A percentile compares a stretch with the other conserved stretches of the same genome.
These are phyloP conservation scores for Uncinocarpus reesii DNA, from an alignment of 2,329 filamentous ascomycete species.

Conservation along the genomic window DNA sequence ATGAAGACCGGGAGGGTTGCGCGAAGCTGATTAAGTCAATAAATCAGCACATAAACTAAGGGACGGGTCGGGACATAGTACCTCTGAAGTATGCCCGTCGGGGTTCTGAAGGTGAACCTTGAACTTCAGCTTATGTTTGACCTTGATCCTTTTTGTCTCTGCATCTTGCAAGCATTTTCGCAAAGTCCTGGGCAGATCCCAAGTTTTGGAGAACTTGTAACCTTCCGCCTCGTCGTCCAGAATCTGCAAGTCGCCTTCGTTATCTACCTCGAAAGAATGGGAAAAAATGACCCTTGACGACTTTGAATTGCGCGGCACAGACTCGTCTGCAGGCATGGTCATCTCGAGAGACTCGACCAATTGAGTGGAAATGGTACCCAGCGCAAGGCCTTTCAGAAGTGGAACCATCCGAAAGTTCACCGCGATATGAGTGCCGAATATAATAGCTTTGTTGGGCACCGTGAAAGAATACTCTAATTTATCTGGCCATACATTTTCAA, in stretches of 20 bases:
- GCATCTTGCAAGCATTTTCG: conserved; percentile 81
- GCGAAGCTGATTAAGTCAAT: conserved; percentile 49
- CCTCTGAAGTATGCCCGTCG: conserved; percentile 86
- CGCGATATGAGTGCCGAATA: conserved; percentile 78
- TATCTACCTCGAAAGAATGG: conserved; percentile 59
- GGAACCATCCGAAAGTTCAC: conserved; percentile 82
- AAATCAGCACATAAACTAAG: not conserved
- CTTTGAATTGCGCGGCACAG: conserved; percentile 43
- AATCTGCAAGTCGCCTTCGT: conserved; percentile 48
- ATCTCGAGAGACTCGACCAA: conserved; percentile 70
- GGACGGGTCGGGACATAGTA: conserved; percentile 29
- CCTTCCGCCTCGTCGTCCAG: conserved; percentile 52
- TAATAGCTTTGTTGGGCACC: conserved; percentile 85
- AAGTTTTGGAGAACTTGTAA: conserved; percentile 48
- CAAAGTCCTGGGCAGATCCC: conserved; percentile 69
- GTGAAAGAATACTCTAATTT: conserved; percentile 94
- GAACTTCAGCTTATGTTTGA: conserved; percentile 85
- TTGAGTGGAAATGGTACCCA: conserved; percentile 72
- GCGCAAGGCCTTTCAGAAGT: conserved; percentile 73
- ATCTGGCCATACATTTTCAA: conserved; percentile 95
- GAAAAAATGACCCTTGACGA: conserved; percentile 55
- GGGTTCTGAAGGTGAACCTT: conserved; percentile 87
- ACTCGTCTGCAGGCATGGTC: conserved; percentile 42
- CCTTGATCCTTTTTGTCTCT: conserved; percentile 78
- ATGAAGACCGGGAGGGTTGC: conserved; percentile 84